These are phyloP conservation scores for Diaporthe australafricana DNA, from an alignment of 2,329 filamentous ascomycete species.

Conservation along the genomic window DNA sequence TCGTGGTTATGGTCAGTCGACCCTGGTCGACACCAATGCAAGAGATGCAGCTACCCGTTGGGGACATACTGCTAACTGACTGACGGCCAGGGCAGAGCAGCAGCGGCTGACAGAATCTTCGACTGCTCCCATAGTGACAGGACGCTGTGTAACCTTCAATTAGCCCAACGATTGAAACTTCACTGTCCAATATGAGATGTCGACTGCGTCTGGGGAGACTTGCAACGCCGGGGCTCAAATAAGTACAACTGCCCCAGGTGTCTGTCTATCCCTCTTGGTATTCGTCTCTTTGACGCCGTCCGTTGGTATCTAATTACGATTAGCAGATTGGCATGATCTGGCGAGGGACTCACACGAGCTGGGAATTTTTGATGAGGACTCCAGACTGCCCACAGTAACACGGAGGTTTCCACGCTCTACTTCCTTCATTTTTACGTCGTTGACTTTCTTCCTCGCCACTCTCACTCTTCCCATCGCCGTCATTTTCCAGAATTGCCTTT, in stretches of 20 bases:
- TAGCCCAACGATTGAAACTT: conserved; percentile 14
- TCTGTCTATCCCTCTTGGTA: conserved; percentile 18
- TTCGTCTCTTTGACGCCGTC: conserved; percentile 13
- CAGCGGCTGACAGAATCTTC: conserved; percentile 27
- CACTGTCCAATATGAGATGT: conserved; percentile 22
- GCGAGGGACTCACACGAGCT: conserved; percentile 7
- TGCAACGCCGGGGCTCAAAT: conserved; percentile 23
- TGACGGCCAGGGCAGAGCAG: neutral
- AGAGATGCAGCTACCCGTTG: conserved; percentile 32
- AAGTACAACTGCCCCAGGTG: conserved; percentile 19
- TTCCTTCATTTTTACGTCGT: conserved; percentile 5
- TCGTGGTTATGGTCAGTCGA: conserved; percentile 20
- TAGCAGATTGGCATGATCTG: conserved; percentile 22
- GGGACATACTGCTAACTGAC: conserved; percentile 15
- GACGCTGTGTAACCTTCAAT: conserved; percentile 31
- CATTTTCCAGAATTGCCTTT: neutral
- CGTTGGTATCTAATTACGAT: conserved; percentile 22
- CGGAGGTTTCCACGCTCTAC: conserved; percentile 3
- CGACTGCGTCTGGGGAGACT: conserved; percentile 10
- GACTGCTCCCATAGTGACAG: conserved; percentile 28
- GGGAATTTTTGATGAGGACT: neutral
- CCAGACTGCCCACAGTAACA: conserved; percentile 7
- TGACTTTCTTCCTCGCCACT: neutral
- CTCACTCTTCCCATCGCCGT: neutral
- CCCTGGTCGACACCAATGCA: conserved; percentile 27